Base-by-base conservation (phyloP, 495 filamentous ascomycete species). In the Evernia prunastri region DNA sequence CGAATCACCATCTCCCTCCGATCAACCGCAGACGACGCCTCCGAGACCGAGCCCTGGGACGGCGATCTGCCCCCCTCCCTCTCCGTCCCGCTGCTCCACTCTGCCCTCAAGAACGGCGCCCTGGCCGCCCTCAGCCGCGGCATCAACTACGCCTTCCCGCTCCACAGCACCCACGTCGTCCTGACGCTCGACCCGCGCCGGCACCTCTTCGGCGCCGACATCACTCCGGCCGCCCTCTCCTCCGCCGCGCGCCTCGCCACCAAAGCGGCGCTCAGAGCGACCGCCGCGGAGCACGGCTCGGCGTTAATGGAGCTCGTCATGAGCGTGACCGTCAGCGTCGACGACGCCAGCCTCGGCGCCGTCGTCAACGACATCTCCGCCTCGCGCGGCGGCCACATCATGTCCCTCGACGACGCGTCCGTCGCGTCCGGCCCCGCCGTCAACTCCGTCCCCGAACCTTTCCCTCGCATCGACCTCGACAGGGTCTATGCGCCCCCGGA, bases 351-450 rank as follows among this genome's bases (percentile, higher is more conserved):
- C 31, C 82, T 96, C 25, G 90, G 92, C 17, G 80, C 84, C 4
- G 90, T 99, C n/a, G 89, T 96, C 51, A 91, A 94, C 65, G 95
- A 99, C 70, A 82, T 99, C 47, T 87, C 84, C 20, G 85, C 90
- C 17, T 84, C 84, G 0, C 84, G 93, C 2, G 94, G 95, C 56
- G 95, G 93, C 0, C 87, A 88, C 60, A 88, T 97, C 35, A 72
- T 95, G 59, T 90, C 91, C 42, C 85, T 97, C 15, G 86, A 87
- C 59, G 86, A 88, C 59, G 82, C 86, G 25, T 69, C 78, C 36
- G 76, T 73, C 29, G 62, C 76, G 37, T 59, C 71, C 8, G 70
- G 68, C n/a, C 72, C 71, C 20, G 67, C 73, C 42, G 60, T 70
- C 12, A 54, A 64, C 11, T 61, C 69, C 11, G 43, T 66, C 27